Percentiles rank a stretch among this genome's conserved stretches.
phyloP scores from a whole-genome alignment of 2,329 filamentous ascomycete genomes.

The Fusarium gaditjirri region DNA sequence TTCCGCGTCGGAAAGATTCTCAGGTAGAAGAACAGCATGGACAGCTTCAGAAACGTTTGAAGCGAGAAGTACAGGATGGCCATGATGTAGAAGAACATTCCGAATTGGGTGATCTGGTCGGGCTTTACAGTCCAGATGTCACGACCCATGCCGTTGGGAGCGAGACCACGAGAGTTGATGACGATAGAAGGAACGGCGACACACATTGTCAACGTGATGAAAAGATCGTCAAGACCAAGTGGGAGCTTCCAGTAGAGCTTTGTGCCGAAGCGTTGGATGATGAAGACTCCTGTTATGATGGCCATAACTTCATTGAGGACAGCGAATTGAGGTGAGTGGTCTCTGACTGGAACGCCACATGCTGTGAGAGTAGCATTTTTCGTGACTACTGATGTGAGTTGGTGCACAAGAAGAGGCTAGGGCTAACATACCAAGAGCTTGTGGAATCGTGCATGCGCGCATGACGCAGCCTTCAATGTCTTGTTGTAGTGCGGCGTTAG shows the following conservation, averaged over 20 bases:
- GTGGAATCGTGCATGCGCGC: conserved; percentile 44
- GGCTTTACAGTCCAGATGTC: conserved; percentile 62
- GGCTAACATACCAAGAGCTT: conserved; percentile 46
- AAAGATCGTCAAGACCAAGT: conserved; percentile 54
- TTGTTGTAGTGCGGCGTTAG: conserved; percentile 40
- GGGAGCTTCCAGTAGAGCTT: conserved; percentile 49
- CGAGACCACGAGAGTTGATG: conserved; percentile 47
- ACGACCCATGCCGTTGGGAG: conserved; percentile 57
- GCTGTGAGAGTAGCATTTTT: conserved; percentile 43
- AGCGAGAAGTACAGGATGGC: conserved; percentile 59
- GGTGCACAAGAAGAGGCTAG: background rate
- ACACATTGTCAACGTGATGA: conserved; percentile 45
- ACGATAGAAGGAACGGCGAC: conserved; percentile 46
- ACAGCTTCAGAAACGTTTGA: conserved; percentile 60
- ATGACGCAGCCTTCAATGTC: conserved; percentile 45
- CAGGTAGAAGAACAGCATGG: conserved; percentile 65
- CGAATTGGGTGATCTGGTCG: conserved; percentile 56
- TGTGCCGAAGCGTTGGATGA: conserved; percentile 54
- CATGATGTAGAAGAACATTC: conserved; percentile 55
- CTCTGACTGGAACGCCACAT: conserved; percentile 44
- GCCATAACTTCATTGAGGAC: conserved; percentile 45
- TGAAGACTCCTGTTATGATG: conserved; percentile 51
- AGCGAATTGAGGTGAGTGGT: conserved; percentile 43
- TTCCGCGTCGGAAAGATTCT: conserved; percentile 60
- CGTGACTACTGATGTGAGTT: conserved; percentile 30